Evolutionary conservation across 768 basidiomycete species (phyloP).

Genomic region (Epithele typhae): DNA sequence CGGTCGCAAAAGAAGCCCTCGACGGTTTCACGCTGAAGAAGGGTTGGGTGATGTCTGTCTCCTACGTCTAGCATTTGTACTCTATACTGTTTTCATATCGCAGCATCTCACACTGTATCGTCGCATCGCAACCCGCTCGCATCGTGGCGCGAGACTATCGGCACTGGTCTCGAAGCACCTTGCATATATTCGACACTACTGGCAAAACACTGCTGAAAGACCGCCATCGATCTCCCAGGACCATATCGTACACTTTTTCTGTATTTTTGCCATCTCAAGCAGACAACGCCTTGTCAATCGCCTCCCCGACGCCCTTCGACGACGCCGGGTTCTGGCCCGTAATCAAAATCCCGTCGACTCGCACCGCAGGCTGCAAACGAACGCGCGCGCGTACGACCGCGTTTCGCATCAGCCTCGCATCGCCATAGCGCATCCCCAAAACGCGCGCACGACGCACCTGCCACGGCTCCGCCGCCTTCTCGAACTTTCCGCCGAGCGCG

Average conservation of each 20-base stretch:
- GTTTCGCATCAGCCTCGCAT: background rate
- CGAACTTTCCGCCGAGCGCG: constrained; percentile 61
- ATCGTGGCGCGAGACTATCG: too few species aligned
- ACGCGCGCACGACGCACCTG: constrained; percentile 35
- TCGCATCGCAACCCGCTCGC: too few species aligned
- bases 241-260: too few species aligned
- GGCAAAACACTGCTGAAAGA: too few species aligned
- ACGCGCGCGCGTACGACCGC: too few species aligned
- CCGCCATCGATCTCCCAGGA: too few species aligned
- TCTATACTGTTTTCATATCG: constrained; percentile 11
- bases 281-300: constrained; percentile 46
- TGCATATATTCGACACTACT: too few species aligned
- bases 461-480: constrained; percentile 55
- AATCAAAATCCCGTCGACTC: constrained; percentile 53
- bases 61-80: constrained; percentile 46
- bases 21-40: constrained; percentile 87
- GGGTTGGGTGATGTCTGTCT: constrained; percentile 79
- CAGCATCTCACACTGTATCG: too few species aligned
- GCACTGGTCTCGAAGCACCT: too few species aligned
- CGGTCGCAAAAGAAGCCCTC: constrained; percentile 74
- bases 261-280: background rate
- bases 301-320: constrained; percentile 51
- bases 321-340: constrained; percentile 78
- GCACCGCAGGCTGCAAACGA: constrained; percentile 37
- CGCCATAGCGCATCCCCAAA: background rate